Evolutionary conservation across 129 eudicot genomes (phyloP), one percentile per base, ranked within the genome.

Genomic region (Chrysanthemum makinoi): DNA sequence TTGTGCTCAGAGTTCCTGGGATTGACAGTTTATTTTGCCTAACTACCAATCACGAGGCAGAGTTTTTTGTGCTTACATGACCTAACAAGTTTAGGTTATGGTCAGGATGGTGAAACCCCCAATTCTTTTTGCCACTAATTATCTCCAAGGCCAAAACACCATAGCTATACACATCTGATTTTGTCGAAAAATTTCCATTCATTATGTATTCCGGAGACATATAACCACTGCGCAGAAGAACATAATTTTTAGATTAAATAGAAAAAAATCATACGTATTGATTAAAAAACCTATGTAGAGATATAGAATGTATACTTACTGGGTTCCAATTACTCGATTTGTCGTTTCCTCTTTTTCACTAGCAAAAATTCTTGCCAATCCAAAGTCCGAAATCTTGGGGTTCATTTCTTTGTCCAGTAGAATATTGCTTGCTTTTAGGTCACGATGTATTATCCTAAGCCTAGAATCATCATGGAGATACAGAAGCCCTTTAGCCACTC

Each of bases 151-250:
- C 48, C 56, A 85, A 17, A 33, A 88, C 88, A 55, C 91, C 91
- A 50, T 76, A 88, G 68, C 88, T 83, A 47, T 63, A 88, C 20
- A 88, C 85, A 79, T 88, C 95, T 2, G 91, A 83, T 18, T 83
- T 88, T 15, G 72, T 77, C 0, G 95, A 88, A 80, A 83, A 85
- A 3, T 69, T 68, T 0, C 86, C 91, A 4, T 69, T 65, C 79
- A 85, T 69, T 24, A 79, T 75, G 69, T 88, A 88, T 72, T 88
- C 95, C 24, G 95, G 95, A 17, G 95, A 67, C 95, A 88, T 88
- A 51, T 88, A 88, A n/a, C 95, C 95, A 75, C 90, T 88, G 66
- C 73, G 69, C 2, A 69, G 0, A 62, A 28, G 61, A 47, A 57
- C 69, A 9, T 47, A 68, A 16, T 62, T 5, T 54, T 50, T 69